Conservation (phyloP, 345 rosid genomes). For the Brassica rapa region DNA sequence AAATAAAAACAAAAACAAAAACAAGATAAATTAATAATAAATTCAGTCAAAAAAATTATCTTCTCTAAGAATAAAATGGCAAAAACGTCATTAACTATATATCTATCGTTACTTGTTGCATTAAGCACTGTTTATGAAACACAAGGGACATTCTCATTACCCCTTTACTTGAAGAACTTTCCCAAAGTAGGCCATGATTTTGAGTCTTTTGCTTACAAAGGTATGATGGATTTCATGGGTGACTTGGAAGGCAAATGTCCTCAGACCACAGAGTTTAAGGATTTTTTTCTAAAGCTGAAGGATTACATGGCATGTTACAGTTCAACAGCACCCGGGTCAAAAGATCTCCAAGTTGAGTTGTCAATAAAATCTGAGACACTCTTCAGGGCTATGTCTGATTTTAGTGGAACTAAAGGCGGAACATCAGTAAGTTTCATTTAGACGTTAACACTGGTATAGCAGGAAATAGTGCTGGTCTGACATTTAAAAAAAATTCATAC, state of each 20-base stretch:
- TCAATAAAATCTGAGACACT: slow-evolving; percentile 7
- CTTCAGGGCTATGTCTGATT: slow-evolving; percentile 13
- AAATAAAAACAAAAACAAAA: neutral
- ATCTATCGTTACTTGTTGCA: slow-evolving; percentile 17
- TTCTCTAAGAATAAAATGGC: slow-evolving; percentile 15
- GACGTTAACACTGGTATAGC: neutral
- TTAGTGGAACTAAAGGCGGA: slow-evolving; percentile 2
- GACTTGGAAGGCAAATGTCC: slow-evolving; percentile 25
- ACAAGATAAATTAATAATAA: neutral
- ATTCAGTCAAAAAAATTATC: no score
- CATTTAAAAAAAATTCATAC: no score
- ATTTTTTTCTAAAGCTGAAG: slow-evolving; percentile 18
- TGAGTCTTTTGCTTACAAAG: slow-evolving; percentile 17
- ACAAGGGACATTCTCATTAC: slow-evolving; percentile 21
- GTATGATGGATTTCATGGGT: slow-evolving; percentile 3
- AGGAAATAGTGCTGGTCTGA: no score
- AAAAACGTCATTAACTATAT: neutral
- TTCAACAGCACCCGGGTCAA: slow-evolving; percentile 1
- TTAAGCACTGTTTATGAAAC: slow-evolving; percentile 21
- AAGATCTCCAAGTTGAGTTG: slow-evolving; percentile 8
- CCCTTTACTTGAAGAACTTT: slow-evolving; percentile 4
- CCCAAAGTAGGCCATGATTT: slow-evolving; percentile 24
- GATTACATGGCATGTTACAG: slow-evolving; percentile 16
- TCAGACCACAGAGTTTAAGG: slow-evolving; percentile 1
- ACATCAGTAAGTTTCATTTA: slow-evolving; percentile 8